Base-by-base conservation (phyloP, 2,329 filamentous ascomycete species). In the Juglanconis sp. region DNA sequence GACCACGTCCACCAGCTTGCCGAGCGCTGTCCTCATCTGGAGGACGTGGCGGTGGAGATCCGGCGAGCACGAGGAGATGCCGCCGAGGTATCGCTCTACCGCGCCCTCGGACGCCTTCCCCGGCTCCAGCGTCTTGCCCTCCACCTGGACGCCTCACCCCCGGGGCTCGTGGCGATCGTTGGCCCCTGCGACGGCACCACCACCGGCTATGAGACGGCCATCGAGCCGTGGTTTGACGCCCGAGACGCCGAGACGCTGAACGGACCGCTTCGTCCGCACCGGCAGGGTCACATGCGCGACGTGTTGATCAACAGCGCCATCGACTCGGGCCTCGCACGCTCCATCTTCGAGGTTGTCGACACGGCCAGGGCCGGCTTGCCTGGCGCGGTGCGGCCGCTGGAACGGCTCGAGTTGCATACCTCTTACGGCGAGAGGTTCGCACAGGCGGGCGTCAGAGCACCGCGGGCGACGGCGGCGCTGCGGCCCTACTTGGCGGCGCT, bases 161-260 rank as follows among this genome's bases (percentile, higher is more conserved):
- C 47, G 17, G 9, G n/a, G 11, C 5, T 40, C 30, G 35, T 48
- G 9, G 38, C 13, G 4, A 31, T 10, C 34, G 4, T 32, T 40
- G 54, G 59, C 11, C 7, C 8, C 15, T 49, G 46, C 34, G 52
- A 24, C 15, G 44, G 44, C 42, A n/a, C 8, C 7, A 9, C 8
- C 7, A 30, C 17, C 17, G 17, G 38, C 5, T 10, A 32, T 5
- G 49, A 38, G 9, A 48, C 56, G 15, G 6, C 6, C 2, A 46
- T 61, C 44, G 59, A 61, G 54, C 44, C 54, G 13, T 61, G 59
- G 59, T 61, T 61, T 35, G 55, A 62, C 53, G 48, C 38, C 9
- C 30, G 36, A 5, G 55, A 42, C 54, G 13, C 32, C 9, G 10
- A 53, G 17, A 32, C 34, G 6, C 3, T 60, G 6, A 2, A 32